Percentiles rank a stretch among this genome's conserved stretches.
These are phyloP conservation scores for Brassica rapa DNA, from an alignment of 345 rosid genomes.

Conservation along the genomic window DNA sequence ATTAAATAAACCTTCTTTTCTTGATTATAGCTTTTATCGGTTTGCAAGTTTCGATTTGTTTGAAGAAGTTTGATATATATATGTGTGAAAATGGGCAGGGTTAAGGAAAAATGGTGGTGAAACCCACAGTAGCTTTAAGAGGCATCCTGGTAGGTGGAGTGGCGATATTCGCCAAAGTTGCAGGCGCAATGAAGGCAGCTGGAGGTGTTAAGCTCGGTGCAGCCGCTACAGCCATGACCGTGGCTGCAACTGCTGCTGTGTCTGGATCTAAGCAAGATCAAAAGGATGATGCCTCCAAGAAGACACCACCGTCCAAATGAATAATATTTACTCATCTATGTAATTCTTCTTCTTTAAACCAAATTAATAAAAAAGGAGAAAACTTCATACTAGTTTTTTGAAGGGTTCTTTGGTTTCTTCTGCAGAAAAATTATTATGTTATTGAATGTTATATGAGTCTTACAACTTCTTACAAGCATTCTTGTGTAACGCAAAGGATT, in stretches of 20 bases:
- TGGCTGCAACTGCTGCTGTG: constrained; percentile 79
- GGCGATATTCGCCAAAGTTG: constrained; percentile 75
- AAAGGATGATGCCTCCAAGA: constrained; percentile 49
- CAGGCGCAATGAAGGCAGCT: constrained; percentile 83
- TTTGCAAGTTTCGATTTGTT: background rate
- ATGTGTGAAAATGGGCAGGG: constrained; percentile 9
- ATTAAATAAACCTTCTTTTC: too few relatives aligned
- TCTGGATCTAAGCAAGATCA: constrained; percentile 60
- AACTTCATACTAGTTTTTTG: background rate
- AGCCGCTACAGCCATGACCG: constrained; percentile 77
- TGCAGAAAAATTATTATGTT: background rate
- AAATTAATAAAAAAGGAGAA: constrained; percentile 21
- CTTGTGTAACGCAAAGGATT: constrained; percentile 9
- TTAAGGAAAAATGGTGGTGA: constrained; percentile 56
- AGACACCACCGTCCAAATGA: constrained; percentile 29
- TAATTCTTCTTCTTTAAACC: constrained; percentile 26
- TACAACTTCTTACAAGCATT: constrained; percentile 17
- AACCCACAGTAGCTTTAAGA: constrained; percentile 89
- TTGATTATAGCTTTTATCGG: background rate
- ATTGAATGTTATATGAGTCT: background rate
- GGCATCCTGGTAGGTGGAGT: constrained; percentile 79
- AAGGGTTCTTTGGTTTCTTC: background rate
- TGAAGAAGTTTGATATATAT: background rate
- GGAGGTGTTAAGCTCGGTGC: constrained; percentile 89
- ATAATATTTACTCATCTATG: background rate